Percentiles rank a stretch among this genome's conserved stretches.
Conservation (phyloP, 2,329 filamentous ascomycete species). For the Endocalyx cinctus region DNA sequence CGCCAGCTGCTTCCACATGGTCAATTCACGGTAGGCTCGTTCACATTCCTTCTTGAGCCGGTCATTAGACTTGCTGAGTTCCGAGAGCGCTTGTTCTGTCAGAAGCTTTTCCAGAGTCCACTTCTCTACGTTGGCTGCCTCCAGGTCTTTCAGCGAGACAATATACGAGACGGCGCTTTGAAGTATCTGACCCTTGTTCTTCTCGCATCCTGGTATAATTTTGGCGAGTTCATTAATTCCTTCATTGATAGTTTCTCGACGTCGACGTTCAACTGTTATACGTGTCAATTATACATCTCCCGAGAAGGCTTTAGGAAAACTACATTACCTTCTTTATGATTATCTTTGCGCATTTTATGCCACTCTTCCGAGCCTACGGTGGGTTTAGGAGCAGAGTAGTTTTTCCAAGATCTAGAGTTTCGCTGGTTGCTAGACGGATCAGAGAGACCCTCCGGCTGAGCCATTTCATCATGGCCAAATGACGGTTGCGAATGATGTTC, state of each 20-base stretch:
- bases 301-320: too few relatives aligned
- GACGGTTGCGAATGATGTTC: slow-evolving; percentile 32
- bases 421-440: slow-evolving; percentile 25
- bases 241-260: slow-evolving; percentile 97
- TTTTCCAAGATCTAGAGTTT: too few relatives aligned
- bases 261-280: slow-evolving; percentile 90
- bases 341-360: slow-evolving; percentile 96
- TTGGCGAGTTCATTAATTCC: slow-evolving; percentile 97
- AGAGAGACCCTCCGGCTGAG: slow-evolving; percentile 31
- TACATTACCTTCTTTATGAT: slow-evolving; percentile 89
- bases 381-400: slow-evolving; percentile 64
- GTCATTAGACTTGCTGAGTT: slow-evolving; percentile 82
- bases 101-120: slow-evolving; percentile 89
- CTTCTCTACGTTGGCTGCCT: slow-evolving; percentile 89
- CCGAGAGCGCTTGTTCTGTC: slow-evolving; percentile 82
- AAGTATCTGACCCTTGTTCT: slow-evolving; percentile 97
- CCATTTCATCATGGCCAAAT: slow-evolving; percentile 29
- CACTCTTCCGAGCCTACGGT: slow-evolving; percentile 95
- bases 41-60: slow-evolving; percentile 80
- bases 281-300: too few relatives aligned
- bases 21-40: slow-evolving; percentile 70
- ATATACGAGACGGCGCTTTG: slow-evolving; percentile 94
- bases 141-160: slow-evolving; percentile 88
- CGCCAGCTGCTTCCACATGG: slow-evolving; percentile 71
- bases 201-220: slow-evolving; percentile 95